Base-by-base conservation (phyloP, 129 eudicot species). In the Arctium lappa region DNA sequence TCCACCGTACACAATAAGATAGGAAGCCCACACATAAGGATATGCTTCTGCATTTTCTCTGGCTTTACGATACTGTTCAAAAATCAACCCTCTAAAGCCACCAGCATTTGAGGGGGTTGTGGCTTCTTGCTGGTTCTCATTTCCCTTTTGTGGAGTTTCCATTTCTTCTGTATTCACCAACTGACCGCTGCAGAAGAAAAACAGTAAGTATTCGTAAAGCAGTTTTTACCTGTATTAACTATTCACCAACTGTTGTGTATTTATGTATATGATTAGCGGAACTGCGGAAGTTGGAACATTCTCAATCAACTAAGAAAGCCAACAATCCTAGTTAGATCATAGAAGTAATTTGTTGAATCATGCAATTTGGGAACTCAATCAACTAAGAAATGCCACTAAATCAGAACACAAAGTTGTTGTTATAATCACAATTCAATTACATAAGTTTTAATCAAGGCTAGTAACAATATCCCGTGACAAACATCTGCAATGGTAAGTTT, bases 21-120 rank as follows among this genome's bases (percentile, higher is more conserved):
- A 95, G 5, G 98, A 95, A 36, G 89, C 93, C 99, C 99, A 95
- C 1, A 93, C 99, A 81, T 91, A 95, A 15, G 99, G 99, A 46
- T 91, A 95, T 2, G 99, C 87, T 85, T 90, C 94, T 37, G 97
- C 98, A 72, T 95, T 84, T 82, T 89, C 94, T 86, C 86, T 95
- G 12, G 90, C 85, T 88, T 83, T 89, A 69, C 69, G 79, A 56
- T 90, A 93, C 53, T 81, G 94, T 72, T 86, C 89, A 81, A 66
- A 79, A n/a, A 95, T 31, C 81, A 68, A 85, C 62, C 72, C 82
- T 75, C 44, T 68, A 73, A 86, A 87, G 18, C 93, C 92, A 32
- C 93, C 90, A 11, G 31, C 70, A 78, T 86, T 76, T 34, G 81
- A 75, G 34, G 80, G 74, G 69, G 72, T 79, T 60, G 82, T 38